Evolutionary conservation across 1,284 basidiomycete species (phyloP).

Genomic region (Sutorius eximius): DNA sequence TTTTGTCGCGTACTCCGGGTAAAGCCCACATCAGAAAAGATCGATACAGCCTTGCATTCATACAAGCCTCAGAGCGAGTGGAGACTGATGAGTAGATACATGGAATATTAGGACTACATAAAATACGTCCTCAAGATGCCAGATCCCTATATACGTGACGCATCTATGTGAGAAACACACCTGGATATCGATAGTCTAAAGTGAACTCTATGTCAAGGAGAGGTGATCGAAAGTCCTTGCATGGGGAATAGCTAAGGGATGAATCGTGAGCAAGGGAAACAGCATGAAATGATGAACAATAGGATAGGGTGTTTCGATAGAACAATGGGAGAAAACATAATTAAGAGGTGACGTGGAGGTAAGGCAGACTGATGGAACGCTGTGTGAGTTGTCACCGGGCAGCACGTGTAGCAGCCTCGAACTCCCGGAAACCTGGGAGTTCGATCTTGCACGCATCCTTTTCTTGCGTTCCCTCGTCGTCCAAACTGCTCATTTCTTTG

Average conservation of each 20-base stretch:
- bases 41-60: conserved; percentile 19
- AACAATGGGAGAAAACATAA: conserved; percentile 10
- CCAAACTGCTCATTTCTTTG: conserved; percentile 18
- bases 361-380: neutral
- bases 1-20: neutral
- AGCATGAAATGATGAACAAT: conserved; percentile 10
- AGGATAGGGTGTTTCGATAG: conserved; percentile 22
- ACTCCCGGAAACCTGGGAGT: conserved; percentile 37
- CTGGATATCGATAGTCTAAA: conserved; percentile 20
- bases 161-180: conserved; percentile 28
- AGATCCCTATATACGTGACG: conserved; percentile 36
- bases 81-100: conserved; percentile 29
- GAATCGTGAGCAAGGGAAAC: conserved; percentile 6
- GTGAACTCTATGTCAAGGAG: conserved; percentile 24
- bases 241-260: conserved; percentile 3
- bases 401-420: conserved; percentile 34
- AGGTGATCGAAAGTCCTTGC: conserved; percentile 10
- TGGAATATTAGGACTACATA: conserved; percentile 37
- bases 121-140: conserved; percentile 39
- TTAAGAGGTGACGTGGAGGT: conserved; percentile 3
- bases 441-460: conserved; percentile 26
- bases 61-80: conserved; percentile 18
- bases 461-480: conserved; percentile 27
- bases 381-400: conserved; percentile 18
- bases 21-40: neutral